These are phyloP conservation scores for Basipetospora chlamydospora DNA, from an alignment of 2,329 filamentous ascomycete species.

Conservation along the genomic window DNA sequence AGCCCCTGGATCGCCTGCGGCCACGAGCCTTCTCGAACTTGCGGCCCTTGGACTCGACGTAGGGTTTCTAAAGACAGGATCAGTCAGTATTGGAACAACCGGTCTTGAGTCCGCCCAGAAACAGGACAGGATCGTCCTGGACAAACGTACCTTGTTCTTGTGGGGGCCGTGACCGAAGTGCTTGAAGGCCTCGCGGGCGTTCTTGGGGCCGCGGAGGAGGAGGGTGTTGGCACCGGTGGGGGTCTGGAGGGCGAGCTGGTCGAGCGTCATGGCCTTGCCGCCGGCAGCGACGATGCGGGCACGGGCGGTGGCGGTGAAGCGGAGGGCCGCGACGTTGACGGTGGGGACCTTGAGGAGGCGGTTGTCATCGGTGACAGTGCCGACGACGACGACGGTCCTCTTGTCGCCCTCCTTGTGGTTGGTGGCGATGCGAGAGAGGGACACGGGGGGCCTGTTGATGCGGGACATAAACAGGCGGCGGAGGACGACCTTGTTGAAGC, in stretches of 20 bases:
- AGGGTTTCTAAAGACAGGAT: conserved; percentile 59
- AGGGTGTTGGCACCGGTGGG: conserved; percentile 96
- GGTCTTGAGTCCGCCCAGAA: background rate
- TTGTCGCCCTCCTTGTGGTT: conserved; percentile 54
- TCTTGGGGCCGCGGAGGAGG: conserved; percentile 95
- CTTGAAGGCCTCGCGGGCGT: conserved; percentile 93
- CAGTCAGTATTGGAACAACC: conserved; percentile 19
- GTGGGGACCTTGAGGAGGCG: conserved; percentile 82
- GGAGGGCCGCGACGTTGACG: conserved; percentile 82
- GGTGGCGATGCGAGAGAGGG: conserved; percentile 73
- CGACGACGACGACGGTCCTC: conserved; percentile 88
- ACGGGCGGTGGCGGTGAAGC: conserved; percentile 91
- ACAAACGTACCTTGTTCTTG: conserved; percentile 73
- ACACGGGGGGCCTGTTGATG: conserved; percentile 94
- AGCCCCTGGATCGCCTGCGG: conserved; percentile 94
- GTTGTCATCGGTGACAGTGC: conserved; percentile 96
- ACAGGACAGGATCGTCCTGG: background rate
- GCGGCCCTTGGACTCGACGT: conserved; percentile 95
- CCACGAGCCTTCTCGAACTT: conserved; percentile 99
- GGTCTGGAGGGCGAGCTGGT: conserved; percentile 89
- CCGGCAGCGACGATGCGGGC: conserved; percentile 87
- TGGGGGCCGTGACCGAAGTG: conserved; percentile 98
- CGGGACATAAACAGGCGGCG: conserved; percentile 96
- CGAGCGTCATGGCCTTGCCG: conserved; percentile 88
- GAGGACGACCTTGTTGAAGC: conserved; percentile 98